Conservation (phyloP, 306 rosid species). For the Fagus crenata region DNA sequence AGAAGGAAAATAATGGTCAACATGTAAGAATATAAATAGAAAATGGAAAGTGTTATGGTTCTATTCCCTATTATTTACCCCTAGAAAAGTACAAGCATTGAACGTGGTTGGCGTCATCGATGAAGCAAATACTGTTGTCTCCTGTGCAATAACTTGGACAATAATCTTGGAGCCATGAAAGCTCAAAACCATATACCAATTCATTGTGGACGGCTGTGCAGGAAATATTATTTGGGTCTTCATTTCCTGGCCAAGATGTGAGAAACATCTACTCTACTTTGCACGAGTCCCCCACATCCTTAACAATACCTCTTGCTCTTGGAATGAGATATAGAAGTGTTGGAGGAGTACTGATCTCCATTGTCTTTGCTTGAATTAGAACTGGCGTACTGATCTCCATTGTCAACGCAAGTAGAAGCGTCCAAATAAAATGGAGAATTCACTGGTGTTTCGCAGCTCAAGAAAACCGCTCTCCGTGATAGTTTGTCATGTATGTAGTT, state of each 20-base stretch:
- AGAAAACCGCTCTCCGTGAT: neutral
- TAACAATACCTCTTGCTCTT: neutral
- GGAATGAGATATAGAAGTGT: neutral
- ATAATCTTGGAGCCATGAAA: neutral
- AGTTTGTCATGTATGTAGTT: too few relatives aligned
- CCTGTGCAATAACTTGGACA: neutral
- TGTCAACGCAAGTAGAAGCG: neutral
- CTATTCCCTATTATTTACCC: neutral
- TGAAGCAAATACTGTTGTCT: neutral
- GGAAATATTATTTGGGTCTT: neutral
- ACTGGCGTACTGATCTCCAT: neutral
- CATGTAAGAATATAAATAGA: neutral
- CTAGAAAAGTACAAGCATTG: neutral
- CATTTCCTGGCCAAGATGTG: neutral
- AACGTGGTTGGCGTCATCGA: neutral
- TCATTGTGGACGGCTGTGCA: neutral
- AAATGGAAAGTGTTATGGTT: neutral
- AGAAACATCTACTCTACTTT: too few relatives aligned
- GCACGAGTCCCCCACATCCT: neutral
- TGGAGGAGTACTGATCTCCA: neutral
- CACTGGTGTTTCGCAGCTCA: neutral
- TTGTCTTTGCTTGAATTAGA: neutral
- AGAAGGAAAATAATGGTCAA: neutral
- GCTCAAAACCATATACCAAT: neutral
- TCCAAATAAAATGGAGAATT: slow-evolving; percentile 12